Evolutionary conservation across 2,329 filamentous ascomycete species (phyloP).

Genomic region (Escovopsis sp.): DNA sequence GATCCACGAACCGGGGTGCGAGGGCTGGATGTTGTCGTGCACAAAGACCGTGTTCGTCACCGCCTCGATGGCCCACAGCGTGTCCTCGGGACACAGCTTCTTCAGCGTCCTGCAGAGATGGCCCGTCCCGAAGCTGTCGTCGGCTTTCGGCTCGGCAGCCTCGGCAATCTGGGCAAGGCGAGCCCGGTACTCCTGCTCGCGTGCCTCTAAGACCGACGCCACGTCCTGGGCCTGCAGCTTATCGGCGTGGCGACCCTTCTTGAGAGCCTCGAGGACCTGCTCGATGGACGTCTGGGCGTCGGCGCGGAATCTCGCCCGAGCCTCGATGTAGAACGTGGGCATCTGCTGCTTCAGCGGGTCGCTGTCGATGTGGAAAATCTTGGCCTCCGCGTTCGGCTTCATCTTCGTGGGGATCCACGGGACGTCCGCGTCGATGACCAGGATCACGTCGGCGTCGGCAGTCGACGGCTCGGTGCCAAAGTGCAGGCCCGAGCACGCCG

Average conservation of each 20-base stretch:
- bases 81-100: constrained; percentile 27
- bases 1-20: constrained; percentile 57
- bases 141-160: constrained; percentile 39
- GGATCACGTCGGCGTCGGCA: constrained; percentile 63
- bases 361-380: constrained; percentile 49
- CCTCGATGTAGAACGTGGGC: constrained; percentile 57
- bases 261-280: constrained; percentile 53
- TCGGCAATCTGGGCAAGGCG: constrained; percentile 45
- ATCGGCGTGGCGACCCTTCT: constrained; percentile 26
- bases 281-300: constrained; percentile 50
- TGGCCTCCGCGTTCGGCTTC: constrained; percentile 35
- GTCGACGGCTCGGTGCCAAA: constrained; percentile 64
- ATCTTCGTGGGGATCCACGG: constrained; percentile 80
- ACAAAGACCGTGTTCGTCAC: constrained; percentile 58
- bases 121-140: constrained; percentile 35
- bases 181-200: constrained; percentile 43
- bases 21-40: constrained; percentile 55
- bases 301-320: constrained; percentile 50
- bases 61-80: constrained; percentile 64
- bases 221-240: constrained; percentile 18
- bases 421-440: constrained; percentile 80
- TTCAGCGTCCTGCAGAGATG: constrained; percentile 19
- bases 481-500: constrained; percentile 52
- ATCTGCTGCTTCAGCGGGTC: constrained; percentile 58
- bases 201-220: constrained; percentile 20